phyloP scores from a whole-genome alignment of 2,329 filamentous ascomycete genomes.

The Verticillium zaregamsianum region DNA sequence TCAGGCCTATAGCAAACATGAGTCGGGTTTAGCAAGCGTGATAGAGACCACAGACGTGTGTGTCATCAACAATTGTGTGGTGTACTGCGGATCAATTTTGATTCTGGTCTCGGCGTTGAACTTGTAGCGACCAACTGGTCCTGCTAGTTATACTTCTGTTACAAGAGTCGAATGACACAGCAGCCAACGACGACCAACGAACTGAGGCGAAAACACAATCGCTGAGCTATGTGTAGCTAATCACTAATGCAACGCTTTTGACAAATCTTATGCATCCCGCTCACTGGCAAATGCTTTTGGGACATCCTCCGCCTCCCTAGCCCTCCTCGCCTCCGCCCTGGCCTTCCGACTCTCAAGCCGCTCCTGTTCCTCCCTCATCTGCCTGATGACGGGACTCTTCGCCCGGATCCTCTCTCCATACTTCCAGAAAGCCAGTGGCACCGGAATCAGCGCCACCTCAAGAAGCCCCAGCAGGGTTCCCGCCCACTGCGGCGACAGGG shows the following conservation, averaged over 20 bases:
- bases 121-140: no score
- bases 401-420: conserved; percentile 51
- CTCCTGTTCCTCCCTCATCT: conserved; percentile 41
- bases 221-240: background rate
- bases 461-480: conserved; percentile 71
- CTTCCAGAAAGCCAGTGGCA: conserved; percentile 73
- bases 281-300: background rate
- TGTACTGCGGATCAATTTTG: no score
- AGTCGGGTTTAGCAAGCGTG: no score
- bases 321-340: conserved; percentile 21
- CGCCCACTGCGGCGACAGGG: conserved; percentile 72
- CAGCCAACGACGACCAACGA: background rate
- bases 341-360: conserved; percentile 26
- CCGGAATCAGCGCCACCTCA: conserved; percentile 70
- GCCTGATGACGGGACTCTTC: conserved; percentile 43
- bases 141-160: no score
- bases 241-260: background rate
- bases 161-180: no score
- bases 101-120: no score
- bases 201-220: background rate
- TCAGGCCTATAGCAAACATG: no score
- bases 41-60: no score
- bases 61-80: no score
- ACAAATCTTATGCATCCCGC: background rate
- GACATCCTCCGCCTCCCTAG: conserved; percentile 10